Evolutionary conservation across 1,284 basidiomycete genomes (phyloP), one percentile per base, ranked within the genome.

Genomic region (Rhodotorula sp.): DNA sequence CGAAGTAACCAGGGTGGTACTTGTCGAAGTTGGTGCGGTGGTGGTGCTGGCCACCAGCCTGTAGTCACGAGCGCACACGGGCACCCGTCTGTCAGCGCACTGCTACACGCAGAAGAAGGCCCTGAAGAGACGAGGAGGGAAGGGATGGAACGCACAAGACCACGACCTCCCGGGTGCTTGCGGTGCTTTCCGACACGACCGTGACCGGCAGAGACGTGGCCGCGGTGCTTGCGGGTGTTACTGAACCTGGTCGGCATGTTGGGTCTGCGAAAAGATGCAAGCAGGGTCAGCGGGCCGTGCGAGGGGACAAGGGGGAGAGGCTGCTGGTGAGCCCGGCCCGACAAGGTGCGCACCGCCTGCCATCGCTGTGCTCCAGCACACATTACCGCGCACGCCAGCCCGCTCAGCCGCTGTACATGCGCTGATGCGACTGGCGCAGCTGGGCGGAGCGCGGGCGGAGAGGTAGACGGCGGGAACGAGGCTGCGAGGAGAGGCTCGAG

Each of bases 151-250:
- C 44, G 44, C 44, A 44, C 76, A 81, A 98, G 91, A 97, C 96
- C 96, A 85, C 96, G 92, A 93, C 96, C 96, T 87, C 96, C 96
- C 74, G 97, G 97, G 83, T 97, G 94, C 74, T 99, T 98, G 85
- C 96, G 91, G 90, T 99, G 96, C 89, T 99, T 98, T 81, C 96
- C 97, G 82, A 99, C 91, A 91, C 96, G 95, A 85, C 96, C 96
- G 85, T 98, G 90, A 86, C 94, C 94, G 75, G 94, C 94, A 79
- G 95, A 98, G 81, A 99, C 96, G 87, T 99, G 94, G 81, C 94
- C 94, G 82, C 94, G 50, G 60, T 96, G 94, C 87, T 98, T 98
- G 86, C 96, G 91, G 84, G 76, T 78, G 72, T 77, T 76, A 71
- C 64, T 69, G 77, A 79, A 78, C 62, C 78, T 73, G 73, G 77